Evolutionary conservation across 306 rosid genomes (phyloP).

Genomic region (Glycine latifolia): DNA sequence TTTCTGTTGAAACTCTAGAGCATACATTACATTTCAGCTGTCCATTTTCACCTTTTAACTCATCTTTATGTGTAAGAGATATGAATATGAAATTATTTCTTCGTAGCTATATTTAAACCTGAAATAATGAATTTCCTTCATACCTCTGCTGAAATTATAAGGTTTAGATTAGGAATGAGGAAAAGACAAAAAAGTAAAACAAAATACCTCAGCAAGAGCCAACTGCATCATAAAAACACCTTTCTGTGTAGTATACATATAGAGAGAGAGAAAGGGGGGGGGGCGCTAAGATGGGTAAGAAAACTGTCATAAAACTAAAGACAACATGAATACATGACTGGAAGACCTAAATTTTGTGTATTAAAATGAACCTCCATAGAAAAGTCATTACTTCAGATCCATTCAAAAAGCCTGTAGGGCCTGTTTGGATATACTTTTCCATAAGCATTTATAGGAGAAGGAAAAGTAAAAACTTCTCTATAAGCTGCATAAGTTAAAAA

Average conservation of each 20-base stretch:
- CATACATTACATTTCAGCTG: not conserved
- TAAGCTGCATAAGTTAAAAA: no score
- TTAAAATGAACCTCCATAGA: slow-evolving; percentile 13
- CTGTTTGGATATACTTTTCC: no score
- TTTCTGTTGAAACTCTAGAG: not conserved
- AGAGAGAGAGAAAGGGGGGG: not conserved
- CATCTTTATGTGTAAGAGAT: not conserved
- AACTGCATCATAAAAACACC: slow-evolving; percentile 32
- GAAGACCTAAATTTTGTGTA: not conserved
- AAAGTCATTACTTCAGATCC: not conserved
- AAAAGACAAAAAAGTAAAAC: not conserved
- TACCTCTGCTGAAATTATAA: not conserved
- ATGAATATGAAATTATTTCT: not conserved
- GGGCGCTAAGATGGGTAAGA: not conserved
- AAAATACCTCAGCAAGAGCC: not conserved
- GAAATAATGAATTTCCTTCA: not conserved
- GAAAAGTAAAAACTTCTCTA: no score
- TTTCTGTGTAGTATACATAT: not conserved
- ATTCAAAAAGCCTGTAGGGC: no score
- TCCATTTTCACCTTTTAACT: not conserved
- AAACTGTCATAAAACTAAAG: slow-evolving; percentile 16
- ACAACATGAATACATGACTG: not conserved
- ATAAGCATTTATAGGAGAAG: no score
- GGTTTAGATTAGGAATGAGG: not conserved
- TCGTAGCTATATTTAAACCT: not conserved